Evolutionary conservation across 2,329 filamentous ascomycete genomes (phyloP).

Genomic region (Dactylellina leptospora): DNA sequence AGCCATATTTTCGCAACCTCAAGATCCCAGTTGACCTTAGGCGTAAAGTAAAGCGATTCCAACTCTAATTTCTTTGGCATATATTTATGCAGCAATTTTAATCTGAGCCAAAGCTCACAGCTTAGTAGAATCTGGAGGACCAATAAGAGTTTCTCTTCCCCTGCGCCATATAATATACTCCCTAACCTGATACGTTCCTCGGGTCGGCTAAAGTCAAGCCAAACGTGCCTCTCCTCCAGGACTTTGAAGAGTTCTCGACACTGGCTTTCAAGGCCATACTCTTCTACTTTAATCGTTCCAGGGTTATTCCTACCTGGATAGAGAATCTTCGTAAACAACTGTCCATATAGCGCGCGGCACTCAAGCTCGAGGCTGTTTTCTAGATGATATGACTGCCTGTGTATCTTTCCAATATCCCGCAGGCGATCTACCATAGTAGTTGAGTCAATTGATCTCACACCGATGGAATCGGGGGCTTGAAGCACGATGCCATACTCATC

Average conservation of each 20-base stretch:
- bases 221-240: conserved; percentile 72
- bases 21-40: conserved; percentile 73
- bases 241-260: conserved; percentile 74
- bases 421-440: conserved; percentile 41
- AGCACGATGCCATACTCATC: conserved; percentile 55
- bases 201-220: conserved; percentile 77
- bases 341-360: conserved; percentile 59
- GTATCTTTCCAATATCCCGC: conserved; percentile 41
- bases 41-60: conserved; percentile 67
- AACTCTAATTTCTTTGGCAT: conserved; percentile 68
- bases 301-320: conserved; percentile 62
- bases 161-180: conserved; percentile 72
- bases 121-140: conserved; percentile 72
- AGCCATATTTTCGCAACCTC: conserved; percentile 72
- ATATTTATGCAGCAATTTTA: conserved; percentile 65
- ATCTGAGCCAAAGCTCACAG: conserved; percentile 71
- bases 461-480: conserved; percentile 39
- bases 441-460: conserved; percentile 44
- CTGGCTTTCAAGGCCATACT: conserved; percentile 73
- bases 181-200: conserved; percentile 79
- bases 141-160: conserved; percentile 73
- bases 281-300: conserved; percentile 68
- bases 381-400: conserved; percentile 18
- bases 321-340: conserved; percentile 62
- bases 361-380: conserved; percentile 26